Percentiles rank a stretch among this genome's conserved stretches.
Evolutionary conservation across 345 rosid genomes (phyloP).

Genomic region (Abelmoschus esculentus): DNA sequence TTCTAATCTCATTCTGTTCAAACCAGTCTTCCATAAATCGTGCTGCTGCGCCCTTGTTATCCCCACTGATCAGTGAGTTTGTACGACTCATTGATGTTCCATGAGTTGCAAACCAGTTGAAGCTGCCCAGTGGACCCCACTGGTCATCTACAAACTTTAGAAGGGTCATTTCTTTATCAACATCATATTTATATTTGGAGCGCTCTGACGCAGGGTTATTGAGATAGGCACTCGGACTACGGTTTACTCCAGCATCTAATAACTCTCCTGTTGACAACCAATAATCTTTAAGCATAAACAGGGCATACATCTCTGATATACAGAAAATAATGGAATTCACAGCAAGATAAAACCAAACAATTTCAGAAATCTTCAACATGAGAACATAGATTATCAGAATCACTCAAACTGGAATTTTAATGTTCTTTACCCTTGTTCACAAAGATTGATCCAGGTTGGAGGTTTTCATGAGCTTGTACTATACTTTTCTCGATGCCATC

Average conservation of each 20-base stretch:
- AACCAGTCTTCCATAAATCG: constrained; percentile 98
- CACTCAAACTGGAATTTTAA: constrained; percentile 3
- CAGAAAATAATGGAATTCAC: neutral
- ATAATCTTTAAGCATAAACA: no score
- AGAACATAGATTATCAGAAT: neutral
- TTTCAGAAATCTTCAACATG: neutral
- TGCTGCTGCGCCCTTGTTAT: constrained; percentile 97
- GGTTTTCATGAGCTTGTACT: constrained; percentile 84
- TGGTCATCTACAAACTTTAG: constrained; percentile 84
- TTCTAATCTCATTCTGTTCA: constrained; percentile 32
- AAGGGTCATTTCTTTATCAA: constrained; percentile 95
- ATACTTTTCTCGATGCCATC: constrained; percentile 92
- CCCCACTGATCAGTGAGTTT: constrained; percentile 94
- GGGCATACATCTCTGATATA: neutral
- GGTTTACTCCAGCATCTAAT: constrained; percentile 83
- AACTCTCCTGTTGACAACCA: constrained; percentile 52
- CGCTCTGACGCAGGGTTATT: constrained; percentile 77
- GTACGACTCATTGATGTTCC: constrained; percentile 98
- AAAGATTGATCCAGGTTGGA: constrained; percentile 72
- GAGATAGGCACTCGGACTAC: constrained; percentile 98
- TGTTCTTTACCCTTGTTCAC: constrained; percentile 55
- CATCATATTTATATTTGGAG: constrained; percentile 63
- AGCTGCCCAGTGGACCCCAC: constrained; percentile 95
- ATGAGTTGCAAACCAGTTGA: constrained; percentile 98
- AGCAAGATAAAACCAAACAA: constrained; percentile 1